Evolutionary conservation across 1,284 basidiomycete species (phyloP).

Genomic region (Singerocomus inundabilis): DNA sequence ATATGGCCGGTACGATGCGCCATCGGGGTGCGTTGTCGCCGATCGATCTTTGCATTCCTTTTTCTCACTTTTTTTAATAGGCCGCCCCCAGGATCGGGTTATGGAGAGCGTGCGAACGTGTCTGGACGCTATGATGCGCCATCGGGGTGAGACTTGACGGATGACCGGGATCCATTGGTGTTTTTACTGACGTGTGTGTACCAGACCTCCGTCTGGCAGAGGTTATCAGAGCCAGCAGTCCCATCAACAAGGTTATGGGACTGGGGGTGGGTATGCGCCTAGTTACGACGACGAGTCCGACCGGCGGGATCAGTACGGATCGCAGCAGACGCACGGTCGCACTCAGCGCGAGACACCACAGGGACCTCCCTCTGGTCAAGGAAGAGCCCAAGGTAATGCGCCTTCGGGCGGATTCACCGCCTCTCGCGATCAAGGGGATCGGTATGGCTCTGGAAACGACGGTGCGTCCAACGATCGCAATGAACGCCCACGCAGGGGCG

Average conservation of each 20-base stretch:
- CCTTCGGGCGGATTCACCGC: conserved; percentile 25
- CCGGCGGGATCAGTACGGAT: conserved; percentile 14
- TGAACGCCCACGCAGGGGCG: conserved; percentile 17
- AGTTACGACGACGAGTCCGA: conserved; percentile 9
- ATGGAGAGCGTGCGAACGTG: conserved; percentile 12
- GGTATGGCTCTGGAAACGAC: conserved; percentile 13
- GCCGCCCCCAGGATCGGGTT: conserved; percentile 9
- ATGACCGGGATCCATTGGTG: background rate
- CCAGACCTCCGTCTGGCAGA: conserved; percentile 18
- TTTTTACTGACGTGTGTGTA: background rate
- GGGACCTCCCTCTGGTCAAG: conserved; percentile 1
- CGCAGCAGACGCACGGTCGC: conserved; percentile 11
- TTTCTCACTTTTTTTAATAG: background rate
- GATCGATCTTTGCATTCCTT: background rate
- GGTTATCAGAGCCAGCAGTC: conserved; percentile 12
- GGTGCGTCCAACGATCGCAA: background rate
- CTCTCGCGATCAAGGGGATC: conserved; percentile 11
- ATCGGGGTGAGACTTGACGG: conserved; percentile 13
- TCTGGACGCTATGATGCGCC: conserved; percentile 21
- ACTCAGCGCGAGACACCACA: conserved; percentile 9
- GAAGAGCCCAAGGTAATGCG: conserved; percentile 10
- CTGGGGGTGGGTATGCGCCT: background rate
- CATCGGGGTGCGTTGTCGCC: conserved; percentile 15
- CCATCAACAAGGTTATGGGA: conserved; percentile 4
- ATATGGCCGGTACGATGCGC: conserved; percentile 10